Evolutionary conservation across 352 stramenopile genomes (phyloP).

Genomic region (Phytophthora citricola): DNA sequence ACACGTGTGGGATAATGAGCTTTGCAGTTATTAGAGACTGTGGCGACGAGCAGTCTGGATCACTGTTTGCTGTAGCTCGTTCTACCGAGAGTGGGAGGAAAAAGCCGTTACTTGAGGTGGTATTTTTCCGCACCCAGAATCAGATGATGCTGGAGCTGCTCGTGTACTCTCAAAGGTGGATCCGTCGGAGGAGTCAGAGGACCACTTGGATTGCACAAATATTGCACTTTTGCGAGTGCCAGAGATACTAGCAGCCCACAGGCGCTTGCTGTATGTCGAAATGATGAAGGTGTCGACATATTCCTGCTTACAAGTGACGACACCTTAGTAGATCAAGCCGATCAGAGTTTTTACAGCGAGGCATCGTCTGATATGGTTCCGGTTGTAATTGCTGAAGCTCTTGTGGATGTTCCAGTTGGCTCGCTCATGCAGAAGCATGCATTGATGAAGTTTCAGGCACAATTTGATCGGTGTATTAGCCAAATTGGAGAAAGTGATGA

Average conservation of each 20-base stretch:
- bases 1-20: conserved; percentile 19
- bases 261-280: conserved; percentile 21
- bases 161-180: conserved; percentile 11
- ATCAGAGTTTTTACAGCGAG: conserved; percentile 2
- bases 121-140: conserved; percentile 10
- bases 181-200: neutral
- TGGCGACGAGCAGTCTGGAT: neutral
- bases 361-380: conserved; percentile 1
- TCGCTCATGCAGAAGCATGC: conserved; percentile 11
- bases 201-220: neutral
- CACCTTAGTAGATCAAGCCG: conserved; percentile 1
- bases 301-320: conserved; percentile 6
- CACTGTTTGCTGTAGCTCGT: conserved; percentile 16
- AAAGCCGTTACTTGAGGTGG: conserved; percentile 11
- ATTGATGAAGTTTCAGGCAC: conserved; percentile 13
- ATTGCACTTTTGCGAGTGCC: conserved; percentile 6
- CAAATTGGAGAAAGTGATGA: conserved; percentile 38
- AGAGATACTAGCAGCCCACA: neutral
- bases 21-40: conserved; percentile 21
- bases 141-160: neutral
- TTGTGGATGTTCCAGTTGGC: conserved; percentile 10
- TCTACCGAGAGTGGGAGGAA: neutral
- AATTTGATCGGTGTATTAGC: conserved; percentile 14
- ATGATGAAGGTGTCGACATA: conserved; percentile 8
- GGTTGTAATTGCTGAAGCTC: conserved; percentile 22